phyloP scores from a whole-genome alignment of 805 yeast species.

The Hermanozyma aechmeae region DNA sequence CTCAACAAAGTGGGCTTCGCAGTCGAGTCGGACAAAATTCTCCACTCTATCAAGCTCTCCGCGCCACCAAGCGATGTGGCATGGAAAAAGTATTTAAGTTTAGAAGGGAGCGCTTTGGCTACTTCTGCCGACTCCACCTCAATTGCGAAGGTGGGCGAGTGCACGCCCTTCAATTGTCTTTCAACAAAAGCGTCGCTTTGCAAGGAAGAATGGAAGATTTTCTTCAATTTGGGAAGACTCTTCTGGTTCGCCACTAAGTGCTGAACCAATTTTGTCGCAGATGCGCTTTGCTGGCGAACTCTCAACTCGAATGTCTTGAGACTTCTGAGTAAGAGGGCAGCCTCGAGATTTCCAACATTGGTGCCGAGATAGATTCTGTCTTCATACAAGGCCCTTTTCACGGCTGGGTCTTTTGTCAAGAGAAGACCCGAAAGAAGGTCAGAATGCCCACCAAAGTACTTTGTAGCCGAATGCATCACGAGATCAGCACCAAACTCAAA shows the following conservation, averaged over 20 bases:
- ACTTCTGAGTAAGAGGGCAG: slow-evolving; percentile 67
- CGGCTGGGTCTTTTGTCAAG: slow-evolving; percentile 47
- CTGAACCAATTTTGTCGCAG: slow-evolving; percentile 52
- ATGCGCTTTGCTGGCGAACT: slow-evolving; percentile 53
- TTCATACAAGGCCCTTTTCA: slow-evolving; percentile 35
- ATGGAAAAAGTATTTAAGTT: slow-evolving; percentile 66
- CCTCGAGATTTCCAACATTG: slow-evolving; percentile 68
- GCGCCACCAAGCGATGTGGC: slow-evolving; percentile 93
- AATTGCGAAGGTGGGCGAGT: slow-evolving; percentile 68
- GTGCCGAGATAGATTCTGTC: slow-evolving; percentile 76
- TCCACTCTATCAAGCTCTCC: slow-evolving; percentile 87
- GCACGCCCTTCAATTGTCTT: slow-evolving; percentile 56
- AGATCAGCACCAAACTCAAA: slow-evolving; percentile 79
- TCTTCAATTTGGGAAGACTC: slow-evolving; percentile 39
- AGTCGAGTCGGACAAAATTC: slow-evolving; percentile 55
- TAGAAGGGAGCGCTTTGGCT: slow-evolving; percentile 59
- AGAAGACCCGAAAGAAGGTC: slow-evolving; percentile 79
- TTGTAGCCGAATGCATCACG: slow-evolving; percentile 89
- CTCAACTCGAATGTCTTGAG: slow-evolving; percentile 74
- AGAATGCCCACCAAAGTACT: slow-evolving; percentile 93
- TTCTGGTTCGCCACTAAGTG: slow-evolving; percentile 42
- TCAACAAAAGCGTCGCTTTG: slow-evolving; percentile 63
- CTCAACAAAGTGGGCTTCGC: slow-evolving; percentile 55
- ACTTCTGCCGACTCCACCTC: slow-evolving; percentile 37
- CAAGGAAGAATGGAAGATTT: slow-evolving; percentile 64